Evolutionary conservation across 805 yeast genomes (phyloP).

Genomic region (Tetrapisispora namnaoensis): DNA sequence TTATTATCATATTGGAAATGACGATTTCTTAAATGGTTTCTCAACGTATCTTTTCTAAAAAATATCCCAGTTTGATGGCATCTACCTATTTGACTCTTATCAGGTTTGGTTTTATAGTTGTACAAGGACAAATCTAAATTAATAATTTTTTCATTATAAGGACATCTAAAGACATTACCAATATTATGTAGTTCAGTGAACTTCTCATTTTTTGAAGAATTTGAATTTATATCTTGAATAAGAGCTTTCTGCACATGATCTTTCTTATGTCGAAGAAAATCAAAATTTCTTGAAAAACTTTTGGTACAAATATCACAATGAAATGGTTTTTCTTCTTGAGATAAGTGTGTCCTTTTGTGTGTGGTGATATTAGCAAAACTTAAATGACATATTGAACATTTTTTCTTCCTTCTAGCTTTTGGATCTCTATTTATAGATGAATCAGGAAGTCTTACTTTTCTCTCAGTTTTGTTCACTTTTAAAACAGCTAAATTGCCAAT

Average conservation of each 20-base stretch:
- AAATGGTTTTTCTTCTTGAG: slow-evolving; percentile 62
- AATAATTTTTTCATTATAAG: slow-evolving; percentile 36
- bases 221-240: background rate
- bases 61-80: slow-evolving; percentile 82
- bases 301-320: slow-evolving; percentile 65
- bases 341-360: slow-evolving; percentile 65
- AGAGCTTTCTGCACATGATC: slow-evolving; percentile 37
- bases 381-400: slow-evolving; percentile 56
- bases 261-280: slow-evolving; percentile 70
- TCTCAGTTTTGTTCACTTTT: background rate
- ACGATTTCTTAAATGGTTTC: slow-evolving; percentile 78
- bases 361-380: slow-evolving; percentile 71
- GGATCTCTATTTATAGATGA: slow-evolving; percentile 8
- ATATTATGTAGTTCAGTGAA: background rate
- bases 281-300: slow-evolving; percentile 81
- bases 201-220: background rate
- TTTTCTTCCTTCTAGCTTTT: slow-evolving; percentile 49
- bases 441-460: background rate
- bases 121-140: slow-evolving; percentile 18
- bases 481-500: background rate
- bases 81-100: slow-evolving; percentile 6
- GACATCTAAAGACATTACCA: slow-evolving; percentile 53
- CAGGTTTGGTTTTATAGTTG: slow-evolving; percentile 9
- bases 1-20: slow-evolving; percentile 77
- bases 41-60: slow-evolving; percentile 81